Conservation (phyloP, 2,329 filamentous ascomycete genomes). For the Dactylellina haptotyla region DNA sequence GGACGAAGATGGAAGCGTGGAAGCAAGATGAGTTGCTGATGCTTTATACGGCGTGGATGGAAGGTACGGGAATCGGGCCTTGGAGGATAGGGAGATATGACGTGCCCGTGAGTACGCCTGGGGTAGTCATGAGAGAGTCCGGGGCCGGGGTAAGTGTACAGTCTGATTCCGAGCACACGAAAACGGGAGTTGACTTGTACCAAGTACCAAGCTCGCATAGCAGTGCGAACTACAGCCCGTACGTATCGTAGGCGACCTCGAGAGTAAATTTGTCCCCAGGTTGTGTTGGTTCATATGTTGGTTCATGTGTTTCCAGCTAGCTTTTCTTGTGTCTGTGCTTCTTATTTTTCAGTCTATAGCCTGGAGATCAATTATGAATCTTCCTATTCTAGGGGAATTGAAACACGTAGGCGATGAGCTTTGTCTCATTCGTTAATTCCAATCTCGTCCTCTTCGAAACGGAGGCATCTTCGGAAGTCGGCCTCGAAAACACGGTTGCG, state of each 20-base stretch:
- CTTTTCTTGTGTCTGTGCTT: too few relatives aligned
- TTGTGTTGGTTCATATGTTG: too few relatives aligned
- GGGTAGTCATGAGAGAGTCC: background rate
- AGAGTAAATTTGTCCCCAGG: too few relatives aligned
- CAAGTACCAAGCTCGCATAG: background rate
- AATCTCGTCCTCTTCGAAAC: too few relatives aligned
- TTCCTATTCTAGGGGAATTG: too few relatives aligned
- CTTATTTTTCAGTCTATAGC: too few relatives aligned
- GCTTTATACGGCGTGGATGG: slow-evolving; percentile 4
- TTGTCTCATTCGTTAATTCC: too few relatives aligned
- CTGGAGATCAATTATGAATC: too few relatives aligned
- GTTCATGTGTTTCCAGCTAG: too few relatives aligned
- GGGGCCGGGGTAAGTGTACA: background rate
- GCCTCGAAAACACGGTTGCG: too few relatives aligned
- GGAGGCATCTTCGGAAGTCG: too few relatives aligned
- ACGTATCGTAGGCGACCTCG: background rate
- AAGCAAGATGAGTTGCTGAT: slow-evolving; percentile 15
- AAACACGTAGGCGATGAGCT: too few relatives aligned
- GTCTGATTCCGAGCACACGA: background rate
- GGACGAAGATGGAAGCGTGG: slow-evolving; percentile 8
- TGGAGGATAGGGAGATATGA: slow-evolving; percentile 14
- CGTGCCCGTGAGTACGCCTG: background rate
- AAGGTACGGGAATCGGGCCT: slow-evolving; percentile 4
- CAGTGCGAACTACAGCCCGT: background rate
- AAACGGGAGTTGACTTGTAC: background rate